A percentile compares a stretch with the other conserved stretches of the same genome.
phyloP scores from a whole-genome alignment of 768 basidiomycete genomes.

The Cantharellus cinnabarinus region DNA sequence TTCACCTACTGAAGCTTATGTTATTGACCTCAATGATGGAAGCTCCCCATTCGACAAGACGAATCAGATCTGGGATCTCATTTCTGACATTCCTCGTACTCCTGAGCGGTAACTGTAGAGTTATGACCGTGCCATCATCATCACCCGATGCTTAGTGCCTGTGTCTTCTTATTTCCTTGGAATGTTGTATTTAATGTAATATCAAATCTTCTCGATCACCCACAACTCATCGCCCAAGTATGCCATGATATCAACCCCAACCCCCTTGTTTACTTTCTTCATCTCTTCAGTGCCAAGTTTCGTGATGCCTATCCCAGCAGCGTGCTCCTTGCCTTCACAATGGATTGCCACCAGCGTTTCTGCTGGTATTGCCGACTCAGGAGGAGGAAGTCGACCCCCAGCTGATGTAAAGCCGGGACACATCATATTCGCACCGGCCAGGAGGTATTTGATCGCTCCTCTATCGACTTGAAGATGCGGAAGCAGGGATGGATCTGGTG shows the following conservation, averaged over 20 bases:
- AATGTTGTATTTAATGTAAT: neutral
- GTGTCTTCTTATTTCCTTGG: neutral
- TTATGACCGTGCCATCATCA: neutral
- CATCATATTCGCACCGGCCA: slow-evolving; percentile 92
- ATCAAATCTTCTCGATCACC: slow-evolving; percentile 41
- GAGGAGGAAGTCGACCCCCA: slow-evolving; percentile 70
- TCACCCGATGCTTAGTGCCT: neutral
- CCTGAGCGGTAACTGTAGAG: neutral
- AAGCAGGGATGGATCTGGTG: slow-evolving; percentile 71
- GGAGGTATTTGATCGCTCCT: slow-evolving; percentile 91
- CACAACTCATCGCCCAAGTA: slow-evolving; percentile 83
- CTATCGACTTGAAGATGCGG: slow-evolving; percentile 82
- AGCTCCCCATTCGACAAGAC: slow-evolving; percentile 3
- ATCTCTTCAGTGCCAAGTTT: slow-evolving; percentile 80
- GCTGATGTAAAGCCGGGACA: slow-evolving; percentile 88
- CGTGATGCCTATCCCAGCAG: slow-evolving; percentile 68
- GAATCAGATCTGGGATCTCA: slow-evolving; percentile 8
- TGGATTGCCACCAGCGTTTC: slow-evolving; percentile 73
- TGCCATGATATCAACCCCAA: slow-evolving; percentile 72
- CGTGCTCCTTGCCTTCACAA: slow-evolving; percentile 91
- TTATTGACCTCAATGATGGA: slow-evolving; percentile 3
- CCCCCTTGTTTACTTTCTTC: slow-evolving; percentile 67
- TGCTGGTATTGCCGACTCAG: slow-evolving; percentile 41
- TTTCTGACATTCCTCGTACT: neutral
- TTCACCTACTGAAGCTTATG: slow-evolving; percentile 5